Evolutionary conservation across 2,329 filamentous ascomycete species (phyloP).

Genomic region (Ramichloridium luteum): DNA sequence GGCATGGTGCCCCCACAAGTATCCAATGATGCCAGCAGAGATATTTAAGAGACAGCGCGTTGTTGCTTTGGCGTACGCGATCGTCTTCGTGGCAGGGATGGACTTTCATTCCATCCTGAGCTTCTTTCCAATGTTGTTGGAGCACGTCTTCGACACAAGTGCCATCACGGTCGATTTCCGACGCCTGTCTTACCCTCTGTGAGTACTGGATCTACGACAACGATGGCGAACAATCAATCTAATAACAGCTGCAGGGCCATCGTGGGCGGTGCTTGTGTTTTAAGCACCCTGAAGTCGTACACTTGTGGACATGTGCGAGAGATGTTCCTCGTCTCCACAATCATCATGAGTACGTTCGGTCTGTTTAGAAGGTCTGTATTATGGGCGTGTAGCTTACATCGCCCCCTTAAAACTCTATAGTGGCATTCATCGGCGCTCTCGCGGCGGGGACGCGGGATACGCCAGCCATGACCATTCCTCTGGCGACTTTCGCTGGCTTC

Average conservation of each 20-base stretch:
- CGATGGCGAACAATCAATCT: no score
- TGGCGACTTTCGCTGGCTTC: slow-evolving; percentile 48
- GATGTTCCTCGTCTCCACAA: slow-evolving; percentile 46
- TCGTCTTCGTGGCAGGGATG: slow-evolving; percentile 25
- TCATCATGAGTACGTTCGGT: no score
- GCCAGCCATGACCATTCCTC: slow-evolving; percentile 24
- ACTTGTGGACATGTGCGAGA: slow-evolving; percentile 47
- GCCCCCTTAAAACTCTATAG: no score
- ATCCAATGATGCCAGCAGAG: slow-evolving; percentile 21
- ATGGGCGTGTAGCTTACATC: no score
- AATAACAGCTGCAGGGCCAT: no score
- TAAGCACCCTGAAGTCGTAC: slow-evolving; percentile 44
- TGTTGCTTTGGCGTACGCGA: slow-evolving; percentile 22
- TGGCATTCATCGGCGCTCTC: slow-evolving; percentile 35
- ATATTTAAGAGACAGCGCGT: slow-evolving; percentile 21
- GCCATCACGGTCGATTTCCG: slow-evolving; percentile 50
- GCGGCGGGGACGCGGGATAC: slow-evolving; percentile 16
- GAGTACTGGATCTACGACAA: no score
- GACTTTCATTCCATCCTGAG: slow-evolving; percentile 31
- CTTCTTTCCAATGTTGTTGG: slow-evolving; percentile 51
- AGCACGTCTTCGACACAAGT: slow-evolving; percentile 52
- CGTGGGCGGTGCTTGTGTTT: slow-evolving; percentile 46
- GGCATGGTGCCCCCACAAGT: slow-evolving; percentile 13
- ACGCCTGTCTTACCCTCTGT: slow-evolving; percentile 51
- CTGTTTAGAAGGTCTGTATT: no score